Base-by-base conservation (phyloP, 2,329 filamentous ascomycete species). In the Neofusicoccum parvum region DNA sequence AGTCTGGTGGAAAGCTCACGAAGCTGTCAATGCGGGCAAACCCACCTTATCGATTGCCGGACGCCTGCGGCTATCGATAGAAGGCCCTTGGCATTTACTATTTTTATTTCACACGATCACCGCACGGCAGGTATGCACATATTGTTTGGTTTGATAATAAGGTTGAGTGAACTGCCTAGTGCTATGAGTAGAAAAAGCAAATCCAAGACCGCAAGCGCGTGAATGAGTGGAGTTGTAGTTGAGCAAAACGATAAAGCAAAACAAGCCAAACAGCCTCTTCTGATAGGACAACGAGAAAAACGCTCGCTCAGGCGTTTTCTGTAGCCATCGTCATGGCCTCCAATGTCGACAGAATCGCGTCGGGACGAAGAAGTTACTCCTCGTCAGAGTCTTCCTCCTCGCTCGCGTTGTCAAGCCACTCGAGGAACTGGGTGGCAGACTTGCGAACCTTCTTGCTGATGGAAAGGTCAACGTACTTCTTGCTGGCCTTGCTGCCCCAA, bases 391-490 rank as follows among this genome's bases (percentile, higher is more conserved):
- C 88, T 23, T 90, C 88, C 7, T 83, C 84, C n/a, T 81, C 80
- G 69, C 91, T 89, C 69, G 94, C 94, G 80, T 91, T 92, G 72
- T 92, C 88, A 66, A 98, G 92, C 94, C 94, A 98, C 73, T 89
- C 91, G 75, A 97, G 86, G 87, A 99, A 99, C 69, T 92, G 90
- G 83, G 96, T 91, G 63, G 95, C 93, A 70, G 92, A 91, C 85
- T 96, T 94, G 82, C 94, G 92, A 69, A 98, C 93, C 86, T 96
- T 96, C 86, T 93, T 94, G 82, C 92, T 96, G 68, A 89, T 94
- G 67, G 89, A 78, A 67, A 96, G 80, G 77, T 98, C 94, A 72
- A 96, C 92, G 78, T 98, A 98, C 84, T 97, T 97, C 90, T 96
- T 97, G 87, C 92, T 97, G 67, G 94, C 93, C 86, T 95, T 97